Base-by-base conservation (phyloP, 2,329 filamentous ascomycete genomes). In the Xylaria sp. region DNA sequence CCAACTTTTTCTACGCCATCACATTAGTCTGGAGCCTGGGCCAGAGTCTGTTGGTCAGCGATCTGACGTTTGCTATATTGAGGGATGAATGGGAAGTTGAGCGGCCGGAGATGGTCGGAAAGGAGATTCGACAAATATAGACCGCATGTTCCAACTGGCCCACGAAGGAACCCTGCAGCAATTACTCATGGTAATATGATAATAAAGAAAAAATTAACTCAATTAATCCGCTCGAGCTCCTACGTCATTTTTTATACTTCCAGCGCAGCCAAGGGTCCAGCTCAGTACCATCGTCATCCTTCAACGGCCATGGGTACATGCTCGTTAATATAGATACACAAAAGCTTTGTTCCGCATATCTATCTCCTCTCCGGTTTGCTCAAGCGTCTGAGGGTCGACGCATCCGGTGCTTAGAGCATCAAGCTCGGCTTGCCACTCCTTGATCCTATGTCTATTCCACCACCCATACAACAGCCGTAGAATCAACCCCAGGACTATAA, bases 1-100 rank as follows among this genome's bases (percentile, higher is more conserved):
- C 95, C 62, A 99, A 99, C 76, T 99, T 99, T 80, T 99, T 99
- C 80, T 99, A 99, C 75, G 95, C 95, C 68, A 98, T 99, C 71
- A 99, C 95, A 0, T 80, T 99, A n/a, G 95, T 99, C 0, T 99
- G 95, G 95, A 96, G 92, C 74, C 77, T 99, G 23, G 95, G 92
- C 0, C 84, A 96, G 69, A 94, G 93, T 38, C 83, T 99, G 65
- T 80, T 99, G 31, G 86, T 98, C 6, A 92, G 92, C 11, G 95
- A 99, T 75, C 83, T 92, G 56, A 83, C 97, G 2, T 98, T 96
- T 78, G 93, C 95, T 0, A 88, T 94, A 5, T 80, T 99, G 64
- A 83, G 95, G 62, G 95, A 99, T 71, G 95, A 99, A 77, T 93
- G 93, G 89, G 95, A 99, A 76, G 86, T 92, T 4, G 92, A 97